Evolutionary conservation across 768 basidiomycete genomes (phyloP), one percentile per base, ranked within the genome.

Genomic region (Amanita inopinata): DNA sequence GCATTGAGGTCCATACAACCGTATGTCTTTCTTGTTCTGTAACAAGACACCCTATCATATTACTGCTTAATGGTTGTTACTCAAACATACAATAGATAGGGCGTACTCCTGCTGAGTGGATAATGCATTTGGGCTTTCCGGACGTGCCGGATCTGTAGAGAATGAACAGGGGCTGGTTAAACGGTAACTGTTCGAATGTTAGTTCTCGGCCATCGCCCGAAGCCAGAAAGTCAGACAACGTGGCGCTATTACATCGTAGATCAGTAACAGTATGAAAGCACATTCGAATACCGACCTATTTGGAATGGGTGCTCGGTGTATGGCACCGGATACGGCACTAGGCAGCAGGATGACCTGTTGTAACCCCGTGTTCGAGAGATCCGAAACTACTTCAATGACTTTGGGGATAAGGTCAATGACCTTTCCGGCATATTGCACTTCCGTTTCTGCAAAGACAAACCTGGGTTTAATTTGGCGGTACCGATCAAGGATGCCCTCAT

Each of bases 91-190:
- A 3, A 28, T 19, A 24, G 19, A 10, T n/a, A 4, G n/a, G n/a
- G 32, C 77, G 54, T 57, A 84, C 82, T 2, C 87, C 87, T 6
- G 73, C 80, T 31, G 71, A 69, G 58, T 90, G 87, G 1, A 88
- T 76, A 38, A 89, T 88, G 44, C 85, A 87, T 59, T 90, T 89
- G 0, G 85, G 86, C 36, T 81, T 77, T 15, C 90, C 89, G 2
- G 83, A 86, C 0, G 90, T 92, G 11, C 90, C 90, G 11, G 84
- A 88, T 25, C 83, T 87, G 58, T 89, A 92, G 9, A 91, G 54
- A 46, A 93, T 87, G 60, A 76, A 90, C 12, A 87, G 60, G 2
- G 89, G 89, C 24, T 88, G 83, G 46, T 69, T 71, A 57, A 91
- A 90, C 0, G 82, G 78, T 4, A 84, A 65, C 54, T 86, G 81